phyloP scores from a whole-genome alignment of 1,284 basidiomycete genomes.

The Cryptococcus sp. region DNA sequence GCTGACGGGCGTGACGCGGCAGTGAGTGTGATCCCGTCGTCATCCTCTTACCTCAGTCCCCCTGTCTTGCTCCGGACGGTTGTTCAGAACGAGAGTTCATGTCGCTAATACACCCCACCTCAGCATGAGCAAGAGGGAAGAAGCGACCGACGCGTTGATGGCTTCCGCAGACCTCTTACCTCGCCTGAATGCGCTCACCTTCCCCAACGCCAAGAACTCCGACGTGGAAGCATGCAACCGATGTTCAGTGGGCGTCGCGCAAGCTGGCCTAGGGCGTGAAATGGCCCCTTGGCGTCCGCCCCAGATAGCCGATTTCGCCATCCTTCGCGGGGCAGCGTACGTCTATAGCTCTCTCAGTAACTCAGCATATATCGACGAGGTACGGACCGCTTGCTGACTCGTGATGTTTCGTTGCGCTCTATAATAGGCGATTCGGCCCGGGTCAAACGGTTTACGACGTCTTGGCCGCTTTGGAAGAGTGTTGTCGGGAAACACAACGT shows the following conservation, averaged over 20 bases:
- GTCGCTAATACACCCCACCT: not conserved
- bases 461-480: constrained; percentile 7
- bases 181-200: constrained; percentile 11
- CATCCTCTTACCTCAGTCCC: not conserved
- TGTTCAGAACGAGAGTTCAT: too few species aligned
- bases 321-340: constrained; percentile 17
- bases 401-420: not conserved
- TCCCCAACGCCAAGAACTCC: constrained; percentile 15
- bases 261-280: constrained; percentile 15
- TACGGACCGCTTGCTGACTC: too few species aligned
- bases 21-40: constrained; percentile 7
- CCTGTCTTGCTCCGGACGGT: too few species aligned
- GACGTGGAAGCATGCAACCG: constrained; percentile 18
- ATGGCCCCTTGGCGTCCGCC: constrained; percentile 21
- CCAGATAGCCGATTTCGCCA: constrained; percentile 19
- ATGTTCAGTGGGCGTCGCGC: constrained; percentile 13
- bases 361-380: too few species aligned
- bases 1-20: constrained; percentile 19
- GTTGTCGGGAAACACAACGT: constrained; percentile 11
- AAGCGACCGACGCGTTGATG: constrained; percentile 14
- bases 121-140: constrained; percentile 25
- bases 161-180: constrained; percentile 17
- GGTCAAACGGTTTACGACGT: constrained; percentile 16
- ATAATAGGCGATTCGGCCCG: constrained; percentile 17
- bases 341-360: not conserved